These are phyloP conservation scores for Bacidia gigantensis DNA, from an alignment of 495 filamentous ascomycete species.

Conservation along the genomic window DNA sequence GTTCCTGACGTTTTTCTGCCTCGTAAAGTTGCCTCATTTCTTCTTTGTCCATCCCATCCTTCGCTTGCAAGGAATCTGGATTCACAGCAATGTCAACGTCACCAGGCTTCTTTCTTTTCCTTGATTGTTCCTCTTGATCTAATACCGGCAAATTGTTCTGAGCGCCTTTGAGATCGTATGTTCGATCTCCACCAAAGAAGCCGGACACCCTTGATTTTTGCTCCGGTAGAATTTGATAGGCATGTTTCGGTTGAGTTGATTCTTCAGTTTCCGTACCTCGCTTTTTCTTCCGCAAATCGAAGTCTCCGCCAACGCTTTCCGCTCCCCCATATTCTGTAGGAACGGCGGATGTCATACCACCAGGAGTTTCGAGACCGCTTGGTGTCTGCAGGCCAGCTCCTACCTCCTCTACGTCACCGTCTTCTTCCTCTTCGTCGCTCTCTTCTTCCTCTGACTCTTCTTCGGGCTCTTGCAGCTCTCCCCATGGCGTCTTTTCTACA, in stretches of 20 bases:
- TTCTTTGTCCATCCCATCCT: conserved; percentile 59
- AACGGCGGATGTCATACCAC: conserved; percentile 64
- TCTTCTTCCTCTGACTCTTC: conserved; percentile 68
- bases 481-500: conserved; percentile 82
- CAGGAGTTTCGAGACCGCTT: conserved; percentile 66
- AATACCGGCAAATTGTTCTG: conserved; percentile 50
- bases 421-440: conserved; percentile 59
- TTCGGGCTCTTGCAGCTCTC: conserved; percentile 76
- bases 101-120: conserved; percentile 87
- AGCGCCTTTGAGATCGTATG: conserved; percentile 62
- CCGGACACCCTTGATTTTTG: conserved; percentile 68
- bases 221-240: conserved; percentile 86
- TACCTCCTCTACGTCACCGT: conserved; percentile 28
- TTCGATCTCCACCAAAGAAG: conserved; percentile 89
- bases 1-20: conserved; percentile 55
- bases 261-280: conserved; percentile 85
- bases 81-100: conserved; percentile 90
- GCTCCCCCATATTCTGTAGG: conserved; percentile 61
- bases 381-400: conserved; percentile 58
- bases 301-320: conserved; percentile 69
- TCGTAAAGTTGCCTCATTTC: conserved; percentile 63
- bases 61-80: conserved; percentile 53
- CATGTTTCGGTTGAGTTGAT: conserved; percentile 51
- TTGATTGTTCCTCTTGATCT: conserved; percentile 63
- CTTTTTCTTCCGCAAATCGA: conserved; percentile 79